Evolutionary conservation across 768 basidiomycete species (phyloP).

Genomic region (Trametes villosa): DNA sequence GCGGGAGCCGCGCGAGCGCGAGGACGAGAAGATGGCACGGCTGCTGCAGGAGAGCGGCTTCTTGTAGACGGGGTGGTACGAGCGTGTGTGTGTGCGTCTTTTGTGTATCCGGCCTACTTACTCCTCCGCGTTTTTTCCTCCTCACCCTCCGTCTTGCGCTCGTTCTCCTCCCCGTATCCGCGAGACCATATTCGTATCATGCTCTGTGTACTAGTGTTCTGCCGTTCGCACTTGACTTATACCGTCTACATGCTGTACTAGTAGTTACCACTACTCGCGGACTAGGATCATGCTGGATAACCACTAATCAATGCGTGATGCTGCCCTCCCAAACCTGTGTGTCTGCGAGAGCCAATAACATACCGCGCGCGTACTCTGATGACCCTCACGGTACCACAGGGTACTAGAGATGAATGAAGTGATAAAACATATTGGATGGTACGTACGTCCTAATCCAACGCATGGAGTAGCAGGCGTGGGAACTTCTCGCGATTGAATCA

Average conservation of each 20-base stretch:
- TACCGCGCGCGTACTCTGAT: no score
- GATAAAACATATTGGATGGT: neutral
- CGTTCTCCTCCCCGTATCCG: conserved; percentile 1
- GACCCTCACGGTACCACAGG: no score
- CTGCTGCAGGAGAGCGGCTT: conserved; percentile 89
- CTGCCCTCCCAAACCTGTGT: neutral
- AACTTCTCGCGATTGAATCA: neutral
- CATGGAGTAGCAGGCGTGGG: neutral
- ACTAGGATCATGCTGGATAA: conserved; percentile 25
- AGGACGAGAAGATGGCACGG: conserved; percentile 96
- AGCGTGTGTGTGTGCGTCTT: neutral
- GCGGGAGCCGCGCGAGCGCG: conserved; percentile 91
- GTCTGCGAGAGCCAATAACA: neutral
- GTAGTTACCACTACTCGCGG: conserved; percentile 26
- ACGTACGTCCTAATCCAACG: neutral
- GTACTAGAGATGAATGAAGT: neutral
- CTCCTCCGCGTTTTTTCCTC: neutral
- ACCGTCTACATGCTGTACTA: conserved; percentile 28
- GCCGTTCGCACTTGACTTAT: conserved; percentile 23
- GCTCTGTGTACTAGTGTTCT: conserved; percentile 25
- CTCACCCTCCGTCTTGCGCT: neutral
- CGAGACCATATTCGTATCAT: conserved; percentile 19
- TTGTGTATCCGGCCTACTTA: neutral
- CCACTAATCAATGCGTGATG: conserved; percentile 19
- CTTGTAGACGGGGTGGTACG: conserved; percentile 20